These are phyloP conservation scores for Dendrobium huoshanense DNA, from an alignment of 106 monocot genomes.

Conservation along the genomic window DNA sequence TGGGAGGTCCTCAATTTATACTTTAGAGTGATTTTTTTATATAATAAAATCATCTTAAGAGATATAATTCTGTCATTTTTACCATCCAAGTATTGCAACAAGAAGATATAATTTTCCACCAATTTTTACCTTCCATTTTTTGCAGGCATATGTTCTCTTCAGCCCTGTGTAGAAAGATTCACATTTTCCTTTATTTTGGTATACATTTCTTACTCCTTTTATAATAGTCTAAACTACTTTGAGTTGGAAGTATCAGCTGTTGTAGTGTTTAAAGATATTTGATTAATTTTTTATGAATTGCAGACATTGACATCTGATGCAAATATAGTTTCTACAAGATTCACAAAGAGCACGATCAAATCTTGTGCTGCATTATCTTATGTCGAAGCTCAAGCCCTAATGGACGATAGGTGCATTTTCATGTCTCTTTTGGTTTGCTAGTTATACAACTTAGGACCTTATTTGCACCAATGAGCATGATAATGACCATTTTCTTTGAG, in stretches of 20 bases:
- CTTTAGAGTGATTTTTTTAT: background rate
- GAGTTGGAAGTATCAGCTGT: background rate
- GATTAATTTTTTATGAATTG: constrained; percentile 7
- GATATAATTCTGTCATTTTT: background rate
- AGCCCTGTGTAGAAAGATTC: constrained; percentile 87
- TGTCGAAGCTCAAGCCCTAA: constrained; percentile 99
- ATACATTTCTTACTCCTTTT: constrained; percentile 11
- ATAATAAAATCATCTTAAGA: background rate
- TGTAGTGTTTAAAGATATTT: background rate
- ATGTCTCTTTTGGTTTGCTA: background rate
- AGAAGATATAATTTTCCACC: background rate
- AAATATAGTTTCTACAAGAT: constrained; percentile 86
- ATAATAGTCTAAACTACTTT: background rate
- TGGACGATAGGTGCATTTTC: constrained; percentile 84
- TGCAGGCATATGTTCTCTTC: constrained; percentile 96
- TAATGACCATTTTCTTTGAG: background rate
- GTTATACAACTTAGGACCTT: background rate
- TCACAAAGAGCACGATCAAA: constrained; percentile 93
- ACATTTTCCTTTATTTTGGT: constrained; percentile 99
- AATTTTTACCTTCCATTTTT: constrained; percentile 1
- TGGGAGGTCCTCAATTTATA: background rate
- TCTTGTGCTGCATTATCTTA: constrained; percentile 99
- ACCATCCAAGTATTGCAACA: constrained; percentile 21
- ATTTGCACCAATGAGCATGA: background rate
- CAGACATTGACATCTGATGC: constrained; percentile 95